These are phyloP conservation scores for Diaporthe destruens DNA, from an alignment of 2,329 filamentous ascomycete species.

Conservation along the genomic window DNA sequence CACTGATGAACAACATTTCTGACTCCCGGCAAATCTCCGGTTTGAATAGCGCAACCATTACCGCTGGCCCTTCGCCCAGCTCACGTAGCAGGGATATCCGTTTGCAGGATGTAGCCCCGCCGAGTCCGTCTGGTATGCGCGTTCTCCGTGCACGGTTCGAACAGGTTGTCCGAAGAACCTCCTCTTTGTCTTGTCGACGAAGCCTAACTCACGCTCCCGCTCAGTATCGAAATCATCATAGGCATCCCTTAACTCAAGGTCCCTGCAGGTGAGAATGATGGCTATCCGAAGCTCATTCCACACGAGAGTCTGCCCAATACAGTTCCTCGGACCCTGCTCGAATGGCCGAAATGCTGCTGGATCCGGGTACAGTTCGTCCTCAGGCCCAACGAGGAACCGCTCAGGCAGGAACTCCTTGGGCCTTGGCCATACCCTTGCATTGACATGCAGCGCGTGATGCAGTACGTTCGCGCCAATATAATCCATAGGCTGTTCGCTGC, in stretches of 20 bases:
- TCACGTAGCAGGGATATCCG: constrained; percentile 23
- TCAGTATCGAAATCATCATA: constrained; percentile 22
- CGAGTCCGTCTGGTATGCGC: constrained; percentile 29
- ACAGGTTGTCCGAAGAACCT: neutral
- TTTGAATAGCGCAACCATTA: no score
- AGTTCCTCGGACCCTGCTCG: constrained; percentile 64
- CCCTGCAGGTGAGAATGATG: constrained; percentile 13
- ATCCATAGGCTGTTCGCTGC: constrained; percentile 21
- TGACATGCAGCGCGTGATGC: constrained; percentile 16
- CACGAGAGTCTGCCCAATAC: constrained; percentile 59
- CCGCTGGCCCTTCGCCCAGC: neutral
- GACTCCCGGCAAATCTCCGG: no score
- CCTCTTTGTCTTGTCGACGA: neutral
- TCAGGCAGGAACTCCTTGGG: constrained; percentile 5
- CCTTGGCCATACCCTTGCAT: constrained; percentile 10
- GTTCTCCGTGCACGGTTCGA: constrained; percentile 13
- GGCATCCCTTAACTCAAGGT: constrained; percentile 15
- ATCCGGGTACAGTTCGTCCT: constrained; percentile 1
- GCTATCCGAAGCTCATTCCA: constrained; percentile 31
- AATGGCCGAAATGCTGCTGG: constrained; percentile 63
- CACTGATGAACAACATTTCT: no score
- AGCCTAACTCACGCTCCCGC: neutral
- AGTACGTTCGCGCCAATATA: constrained; percentile 18
- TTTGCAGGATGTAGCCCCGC: constrained; percentile 15
- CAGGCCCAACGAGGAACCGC: constrained; percentile 8